These are phyloP conservation scores for Penicillium paradoxum DNA, from an alignment of 495 filamentous ascomycete species.

Conservation along the genomic window DNA sequence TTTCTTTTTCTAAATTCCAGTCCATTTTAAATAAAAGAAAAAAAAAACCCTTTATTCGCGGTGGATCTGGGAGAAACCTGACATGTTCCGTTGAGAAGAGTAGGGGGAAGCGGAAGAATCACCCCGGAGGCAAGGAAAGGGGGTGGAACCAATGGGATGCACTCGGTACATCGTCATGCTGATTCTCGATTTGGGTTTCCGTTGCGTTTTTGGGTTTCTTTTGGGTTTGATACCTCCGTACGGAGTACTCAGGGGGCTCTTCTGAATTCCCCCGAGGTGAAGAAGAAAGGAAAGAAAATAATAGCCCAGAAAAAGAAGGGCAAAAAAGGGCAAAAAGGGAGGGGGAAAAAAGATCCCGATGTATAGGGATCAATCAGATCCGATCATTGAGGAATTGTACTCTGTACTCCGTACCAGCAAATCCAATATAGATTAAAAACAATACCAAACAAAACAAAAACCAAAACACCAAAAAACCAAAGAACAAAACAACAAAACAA, in stretches of 20 bases:
- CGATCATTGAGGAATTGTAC: constrained; percentile 8
- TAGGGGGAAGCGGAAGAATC: constrained; percentile 19
- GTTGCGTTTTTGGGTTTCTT: too few species aligned
- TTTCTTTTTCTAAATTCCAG: constrained; percentile 12
- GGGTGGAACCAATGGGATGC: constrained; percentile 29
- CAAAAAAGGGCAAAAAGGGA: too few species aligned
- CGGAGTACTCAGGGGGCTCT: too few species aligned
- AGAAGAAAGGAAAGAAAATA: too few species aligned
- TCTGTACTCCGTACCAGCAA: background rate
- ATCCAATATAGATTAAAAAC: background rate
- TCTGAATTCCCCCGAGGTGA: too few species aligned
- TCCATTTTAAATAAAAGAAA: constrained; percentile 17
- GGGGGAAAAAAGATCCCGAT: background rate
- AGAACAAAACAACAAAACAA: too few species aligned
- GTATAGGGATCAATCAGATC: constrained; percentile 15
- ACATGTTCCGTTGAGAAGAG: constrained; percentile 13
- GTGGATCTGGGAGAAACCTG: constrained; percentile 10
- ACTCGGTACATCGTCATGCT: constrained; percentile 1
- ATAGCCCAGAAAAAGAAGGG: too few species aligned
- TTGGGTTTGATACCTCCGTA: too few species aligned
- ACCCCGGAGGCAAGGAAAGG: constrained; percentile 24
- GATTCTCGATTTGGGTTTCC: too few species aligned
- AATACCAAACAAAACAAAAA: too few species aligned
- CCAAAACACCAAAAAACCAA: too few species aligned
- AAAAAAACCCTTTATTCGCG: constrained; percentile 10